Base-by-base conservation (phyloP, 2,329 filamentous ascomycete species). In the Paramyrothecium sp. region DNA sequence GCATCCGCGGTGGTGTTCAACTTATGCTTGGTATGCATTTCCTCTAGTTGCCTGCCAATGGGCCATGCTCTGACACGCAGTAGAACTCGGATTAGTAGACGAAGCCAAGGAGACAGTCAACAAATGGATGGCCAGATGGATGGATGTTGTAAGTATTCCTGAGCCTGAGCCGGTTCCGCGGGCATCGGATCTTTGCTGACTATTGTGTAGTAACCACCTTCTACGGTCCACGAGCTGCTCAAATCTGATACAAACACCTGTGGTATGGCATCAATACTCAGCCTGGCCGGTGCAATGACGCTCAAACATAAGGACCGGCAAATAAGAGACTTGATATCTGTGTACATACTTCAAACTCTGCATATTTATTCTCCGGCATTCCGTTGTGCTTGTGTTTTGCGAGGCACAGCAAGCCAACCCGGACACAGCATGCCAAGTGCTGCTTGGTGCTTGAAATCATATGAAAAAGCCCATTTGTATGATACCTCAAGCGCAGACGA, bases 1-100 rank as follows among this genome's bases (percentile, higher is more conserved):
- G 85, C 0, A 83, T 90, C 2, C 76, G 88, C 2, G 86, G 88
- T 0, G 84, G 85, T 0, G 79, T 85, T 4, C 86, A 91, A 71
- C 62, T 90, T 59, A 71, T 90, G 68, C 73, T 89, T 19, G 82
- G 62, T 64, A 54, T 60, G 53, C 12, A 10, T n/a, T 51, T 50
- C 23, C 22, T 22, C 38, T 23, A 2, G 51, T 44, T 8, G 21
- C 38, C 5, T 44, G 5, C n/a, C 13, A 7, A 16, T 17, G 13
- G 5, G 38, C 5, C 38, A 17, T 7, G 26, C 4, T 30, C 20
- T 30, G 20, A 53, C 30, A 10, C 48, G 8, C 10, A 16, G 1
- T 51, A 60, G 65, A 67, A 26, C 57, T 66, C 8, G 64, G 62
- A 0, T 57, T 67, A 20, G 49, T 67, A 5, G 26, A 49, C 5